These are phyloP conservation scores for Cercospora sp. DNA, from an alignment of 2,329 filamentous ascomycete species.

Conservation along the genomic window DNA sequence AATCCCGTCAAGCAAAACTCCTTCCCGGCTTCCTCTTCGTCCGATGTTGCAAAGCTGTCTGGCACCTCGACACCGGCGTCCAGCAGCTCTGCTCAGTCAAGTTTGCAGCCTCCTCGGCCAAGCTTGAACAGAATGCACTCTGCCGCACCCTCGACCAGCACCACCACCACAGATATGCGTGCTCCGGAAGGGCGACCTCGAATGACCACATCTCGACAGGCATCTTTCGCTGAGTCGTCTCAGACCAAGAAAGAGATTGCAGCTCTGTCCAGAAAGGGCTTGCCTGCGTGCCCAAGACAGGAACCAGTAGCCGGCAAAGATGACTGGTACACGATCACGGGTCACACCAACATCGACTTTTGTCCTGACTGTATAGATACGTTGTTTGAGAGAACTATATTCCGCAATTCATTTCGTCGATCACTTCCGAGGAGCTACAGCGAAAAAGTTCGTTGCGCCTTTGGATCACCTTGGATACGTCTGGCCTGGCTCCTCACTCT, in stretches of 20 bases:
- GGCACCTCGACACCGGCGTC: constrained; percentile 8
- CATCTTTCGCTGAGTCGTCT: constrained; percentile 29
- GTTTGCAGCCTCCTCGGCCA: constrained; percentile 11
- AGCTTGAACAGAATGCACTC: constrained; percentile 17
- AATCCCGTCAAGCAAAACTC: constrained; percentile 25
- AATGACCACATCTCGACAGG: constrained; percentile 17
- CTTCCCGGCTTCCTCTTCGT: constrained; percentile 10
- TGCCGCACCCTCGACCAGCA: constrained; percentile 3
- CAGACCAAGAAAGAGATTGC: constrained; percentile 49
- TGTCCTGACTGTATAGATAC: constrained; percentile 77
- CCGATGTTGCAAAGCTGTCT: not conserved
- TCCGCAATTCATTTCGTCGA: constrained; percentile 65
- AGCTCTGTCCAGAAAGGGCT: constrained; percentile 40
- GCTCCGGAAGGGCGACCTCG: constrained; percentile 13
- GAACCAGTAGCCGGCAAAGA: constrained; percentile 62
- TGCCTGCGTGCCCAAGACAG: constrained; percentile 70
- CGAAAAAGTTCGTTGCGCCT: constrained; percentile 68
- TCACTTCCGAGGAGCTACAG: constrained; percentile 59
- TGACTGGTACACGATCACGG: constrained; percentile 79
- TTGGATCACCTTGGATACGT: constrained; percentile 78
- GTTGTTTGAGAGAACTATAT: constrained; percentile 68
- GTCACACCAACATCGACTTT: constrained; percentile 71
- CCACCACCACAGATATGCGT: constrained; percentile 8
- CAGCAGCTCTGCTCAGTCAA: constrained; percentile 11
- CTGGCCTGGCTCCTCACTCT: constrained; percentile 80